phyloP scores from a whole-genome alignment of 108 stramenopile genomes.

The Discostella pseudostelligera region DNA sequence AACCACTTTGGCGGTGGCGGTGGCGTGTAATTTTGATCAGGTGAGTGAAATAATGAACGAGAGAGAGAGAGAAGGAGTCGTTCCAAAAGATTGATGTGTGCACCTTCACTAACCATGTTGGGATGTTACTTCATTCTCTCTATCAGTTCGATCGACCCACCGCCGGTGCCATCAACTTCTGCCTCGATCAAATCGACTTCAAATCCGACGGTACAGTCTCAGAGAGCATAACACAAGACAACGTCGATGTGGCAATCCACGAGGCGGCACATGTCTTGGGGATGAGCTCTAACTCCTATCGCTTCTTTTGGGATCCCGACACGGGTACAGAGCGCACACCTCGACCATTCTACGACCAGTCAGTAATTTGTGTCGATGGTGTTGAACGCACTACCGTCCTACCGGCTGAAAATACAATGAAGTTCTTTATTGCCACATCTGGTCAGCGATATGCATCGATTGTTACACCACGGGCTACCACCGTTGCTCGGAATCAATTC shows the following conservation, averaged over 20 bases:
- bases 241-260: conserved; percentile 77
- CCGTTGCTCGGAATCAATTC: conserved; percentile 83
- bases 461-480: conserved; percentile 75
- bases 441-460: conserved; percentile 77
- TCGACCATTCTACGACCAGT: conserved; percentile 60
- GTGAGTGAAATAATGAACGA: conserved; percentile 7
- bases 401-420: conserved; percentile 75
- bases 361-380: conserved; percentile 82
- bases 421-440: conserved; percentile 58
- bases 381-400: conserved; percentile 55
- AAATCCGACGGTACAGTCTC: conserved; percentile 58
- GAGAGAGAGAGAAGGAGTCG: background rate
- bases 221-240: conserved; percentile 62
- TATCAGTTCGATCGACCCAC: conserved; percentile 72
- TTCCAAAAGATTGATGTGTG: too few species aligned
- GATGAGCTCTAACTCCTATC: conserved; percentile 72
- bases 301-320: conserved; percentile 81
- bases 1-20: conserved; percentile 75
- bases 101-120: background rate
- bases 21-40: conserved; percentile 73
- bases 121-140: background rate
- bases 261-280: conserved; percentile 82
- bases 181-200: conserved; percentile 70
- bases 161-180: conserved; percentile 81
- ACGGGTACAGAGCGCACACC: conserved; percentile 63